These are phyloP conservation scores for Lepiota venenata DNA, from an alignment of 768 basidiomycete species.

Conservation along the genomic window DNA sequence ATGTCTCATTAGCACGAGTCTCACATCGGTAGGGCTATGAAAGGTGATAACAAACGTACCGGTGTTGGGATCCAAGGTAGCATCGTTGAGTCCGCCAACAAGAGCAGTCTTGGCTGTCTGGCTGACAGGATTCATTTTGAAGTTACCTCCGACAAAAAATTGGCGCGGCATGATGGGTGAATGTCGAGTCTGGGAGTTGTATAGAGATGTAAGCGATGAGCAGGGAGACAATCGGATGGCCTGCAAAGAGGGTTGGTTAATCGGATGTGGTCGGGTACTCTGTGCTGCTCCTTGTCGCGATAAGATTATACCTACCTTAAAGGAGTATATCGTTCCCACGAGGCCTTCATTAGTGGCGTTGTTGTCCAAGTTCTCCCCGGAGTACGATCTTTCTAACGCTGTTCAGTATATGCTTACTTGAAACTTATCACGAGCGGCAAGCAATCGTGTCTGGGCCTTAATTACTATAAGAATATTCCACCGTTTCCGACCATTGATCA, in stretches of 20 bases:
- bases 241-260: neutral
- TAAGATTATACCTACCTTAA: neutral
- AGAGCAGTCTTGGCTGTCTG: conserved; percentile 62
- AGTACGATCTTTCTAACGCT: too few species aligned
- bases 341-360: neutral
- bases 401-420: too few species aligned
- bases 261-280: conserved; percentile 12
- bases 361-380: neutral
- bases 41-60: conserved; percentile 45
- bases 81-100: conserved; percentile 70
- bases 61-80: conserved; percentile 69
- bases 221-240: too few species aligned
- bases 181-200: neutral
- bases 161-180: conserved; percentile 38
- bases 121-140: conserved; percentile 92
- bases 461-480: too few species aligned
- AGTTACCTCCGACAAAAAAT: conserved; percentile 97
- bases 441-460: too few species aligned
- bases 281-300: neutral
- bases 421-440: too few species aligned
- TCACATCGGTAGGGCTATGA: neutral
- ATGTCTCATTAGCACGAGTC: neutral
- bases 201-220: too few species aligned
- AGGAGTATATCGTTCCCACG: neutral
- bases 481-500: too few species aligned